phyloP scores from a whole-genome alignment of 192 early-diverging fungal species.

The Coemansia sp. region DNA sequence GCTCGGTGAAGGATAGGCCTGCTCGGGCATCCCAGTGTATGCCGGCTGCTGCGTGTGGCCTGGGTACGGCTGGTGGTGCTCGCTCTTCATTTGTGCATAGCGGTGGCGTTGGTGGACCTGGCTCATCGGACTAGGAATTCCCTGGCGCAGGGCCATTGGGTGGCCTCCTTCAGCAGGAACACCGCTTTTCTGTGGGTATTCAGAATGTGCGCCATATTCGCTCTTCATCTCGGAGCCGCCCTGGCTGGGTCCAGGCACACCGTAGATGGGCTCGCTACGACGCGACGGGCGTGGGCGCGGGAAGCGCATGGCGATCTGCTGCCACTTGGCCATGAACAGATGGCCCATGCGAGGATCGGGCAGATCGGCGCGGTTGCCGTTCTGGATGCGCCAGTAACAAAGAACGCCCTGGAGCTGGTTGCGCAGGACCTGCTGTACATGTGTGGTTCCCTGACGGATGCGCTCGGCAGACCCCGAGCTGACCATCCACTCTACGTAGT shows the following conservation, averaged over 20 bases:
- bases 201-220: constrained; percentile 1
- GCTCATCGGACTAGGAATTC: neutral
- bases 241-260: constrained; percentile 1
- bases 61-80: too few relatives aligned
- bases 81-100: constrained; percentile 2
- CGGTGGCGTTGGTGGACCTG: constrained; percentile 1
- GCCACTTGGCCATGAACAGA: constrained; percentile 37
- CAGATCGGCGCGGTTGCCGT: constrained; percentile 11
- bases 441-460: constrained; percentile 43
- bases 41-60: neutral
- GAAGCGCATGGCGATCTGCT: constrained; percentile 31
- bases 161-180: neutral
- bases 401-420: constrained; percentile 51
- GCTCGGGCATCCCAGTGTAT: neutral
- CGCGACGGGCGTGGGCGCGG: constrained; percentile 37
- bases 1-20: neutral
- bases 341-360: constrained; percentile 27
- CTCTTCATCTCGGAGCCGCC: neutral
- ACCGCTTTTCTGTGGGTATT: too few relatives aligned
- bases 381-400: constrained; percentile 50
- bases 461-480: constrained; percentile 45
- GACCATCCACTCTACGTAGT: constrained; percentile 51
- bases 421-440: constrained; percentile 47
- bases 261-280: constrained; percentile 44
- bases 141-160: neutral